Evolutionary conservation across 1,284 basidiomycete genomes (phyloP).

Genomic region (Rhodotorula glutinis): DNA sequence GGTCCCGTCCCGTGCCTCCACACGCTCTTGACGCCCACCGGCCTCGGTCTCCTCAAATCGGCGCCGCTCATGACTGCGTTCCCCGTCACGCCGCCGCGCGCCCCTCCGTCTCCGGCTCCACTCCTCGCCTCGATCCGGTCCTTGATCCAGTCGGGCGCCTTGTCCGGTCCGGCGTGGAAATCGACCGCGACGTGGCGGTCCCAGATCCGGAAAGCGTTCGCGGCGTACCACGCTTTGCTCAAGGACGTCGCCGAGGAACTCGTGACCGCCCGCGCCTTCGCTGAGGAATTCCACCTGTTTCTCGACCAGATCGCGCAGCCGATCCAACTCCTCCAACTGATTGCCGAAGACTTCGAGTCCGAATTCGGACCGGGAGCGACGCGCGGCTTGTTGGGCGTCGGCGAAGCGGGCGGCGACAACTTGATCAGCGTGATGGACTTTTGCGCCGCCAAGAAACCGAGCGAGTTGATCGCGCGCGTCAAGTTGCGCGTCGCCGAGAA

Average conservation of each 20-base stretch:
- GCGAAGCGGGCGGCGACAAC: conserved; percentile 36
- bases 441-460: conserved; percentile 32
- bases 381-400: conserved; percentile 31
- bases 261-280: conserved; percentile 21
- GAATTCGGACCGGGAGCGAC: conserved; percentile 34
- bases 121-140: conserved; percentile 35
- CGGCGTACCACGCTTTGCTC: conserved; percentile 29
- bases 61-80: conserved; percentile 38
- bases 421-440: conserved; percentile 36
- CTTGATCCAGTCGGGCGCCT: conserved; percentile 22
- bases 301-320: conserved; percentile 36
- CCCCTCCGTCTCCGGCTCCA: conserved; percentile 21
- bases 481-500: conserved; percentile 33
- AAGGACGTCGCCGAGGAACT: conserved; percentile 34
- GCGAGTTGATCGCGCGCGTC: conserved; percentile 31
- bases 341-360: conserved; percentile 37
- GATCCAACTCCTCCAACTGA: conserved; percentile 31
- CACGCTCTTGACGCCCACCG: conserved; percentile 34
- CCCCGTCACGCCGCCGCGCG: conserved; percentile 30
- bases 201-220: conserved; percentile 31
- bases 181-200: conserved; percentile 30
- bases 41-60: conserved; percentile 34
- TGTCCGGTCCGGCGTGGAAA: conserved; percentile 25
- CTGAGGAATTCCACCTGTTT: conserved; percentile 35
- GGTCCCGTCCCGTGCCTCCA: conserved; percentile 32